These are phyloP conservation scores for Suillus lakei DNA, from an alignment of 768 basidiomycete genomes.

Conservation along the genomic window DNA sequence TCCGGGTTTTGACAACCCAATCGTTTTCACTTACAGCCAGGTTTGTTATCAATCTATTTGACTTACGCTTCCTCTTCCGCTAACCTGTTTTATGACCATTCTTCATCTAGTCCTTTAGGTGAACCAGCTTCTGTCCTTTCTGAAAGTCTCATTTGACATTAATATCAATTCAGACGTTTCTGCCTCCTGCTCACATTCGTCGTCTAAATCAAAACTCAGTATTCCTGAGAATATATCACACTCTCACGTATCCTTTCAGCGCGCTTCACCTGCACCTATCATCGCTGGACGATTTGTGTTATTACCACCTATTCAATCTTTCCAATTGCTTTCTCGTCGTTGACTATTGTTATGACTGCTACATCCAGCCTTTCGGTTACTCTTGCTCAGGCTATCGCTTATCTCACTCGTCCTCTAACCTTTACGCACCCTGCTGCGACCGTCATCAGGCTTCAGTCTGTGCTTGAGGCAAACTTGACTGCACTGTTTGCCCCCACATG, in stretches of 20 bases:
- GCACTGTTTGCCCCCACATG: conserved; percentile 71
- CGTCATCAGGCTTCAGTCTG: conserved; percentile 69
- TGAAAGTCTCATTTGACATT: conserved; percentile 1
- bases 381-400: conserved; percentile 74
- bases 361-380: conserved; percentile 63
- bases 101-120: conserved; percentile 30
- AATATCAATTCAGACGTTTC: conserved; percentile 12
- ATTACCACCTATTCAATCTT: conserved; percentile 16
- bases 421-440: conserved; percentile 58
- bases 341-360: conserved; percentile 28
- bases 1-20: conserved; percentile 43
- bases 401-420: conserved; percentile 70
- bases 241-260: conserved; percentile 29
- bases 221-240: conserved; percentile 20
- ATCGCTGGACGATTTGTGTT: conserved; percentile 36
- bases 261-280: conserved; percentile 25
- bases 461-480: conserved; percentile 75
- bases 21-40: conserved; percentile 31
- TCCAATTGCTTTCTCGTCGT: background rate
- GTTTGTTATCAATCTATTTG: conserved; percentile 16
- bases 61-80: conserved; percentile 8
- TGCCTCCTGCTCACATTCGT: conserved; percentile 18
- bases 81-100: conserved; percentile 18
- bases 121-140: conserved; percentile 2
- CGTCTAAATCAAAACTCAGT: conserved; percentile 30